Percentiles rank a stretch among this genome's conserved stretches.
Conservation (phyloP, 2,329 filamentous ascomycete genomes). For the Pochonia chlamydosporia region DNA sequence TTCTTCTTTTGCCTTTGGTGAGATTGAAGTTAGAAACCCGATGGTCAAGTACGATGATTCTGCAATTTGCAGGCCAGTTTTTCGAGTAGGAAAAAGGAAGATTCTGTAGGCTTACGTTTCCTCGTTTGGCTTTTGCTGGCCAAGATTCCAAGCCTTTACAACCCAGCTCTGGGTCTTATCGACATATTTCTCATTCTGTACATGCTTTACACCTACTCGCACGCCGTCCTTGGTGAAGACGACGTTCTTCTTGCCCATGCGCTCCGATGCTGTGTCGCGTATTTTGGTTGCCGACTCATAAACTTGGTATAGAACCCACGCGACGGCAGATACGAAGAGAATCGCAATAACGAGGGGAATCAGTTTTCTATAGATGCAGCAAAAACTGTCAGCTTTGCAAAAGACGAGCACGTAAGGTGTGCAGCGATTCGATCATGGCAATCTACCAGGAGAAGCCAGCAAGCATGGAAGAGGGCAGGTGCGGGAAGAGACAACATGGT, state of each 20-base stretch:
- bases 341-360: conserved; percentile 63
- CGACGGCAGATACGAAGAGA: conserved; percentile 47
- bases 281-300: conserved; percentile 64
- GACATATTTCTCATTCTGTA: conserved; percentile 64
- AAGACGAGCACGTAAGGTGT: background rate
- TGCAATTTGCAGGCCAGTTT: too few species aligned
- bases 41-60: background rate
- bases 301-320: conserved; percentile 66
- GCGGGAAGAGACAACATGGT: background rate
- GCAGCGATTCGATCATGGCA: background rate
- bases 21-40: background rate
- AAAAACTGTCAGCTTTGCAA: background rate
- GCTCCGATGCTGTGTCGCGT: conserved; percentile 56
- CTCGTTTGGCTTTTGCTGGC: conserved; percentile 21
- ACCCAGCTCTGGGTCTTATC: conserved; percentile 66
- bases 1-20: conserved; percentile 8
- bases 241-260: conserved; percentile 71
- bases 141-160: conserved; percentile 61
- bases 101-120: conserved; percentile 18
- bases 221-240: conserved; percentile 70
- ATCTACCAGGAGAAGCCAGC: background rate
- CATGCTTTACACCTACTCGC: conserved; percentile 63
- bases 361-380: conserved; percentile 43
- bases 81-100: too few species aligned
- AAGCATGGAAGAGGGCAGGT: background rate